Percentiles rank a stretch among this genome's conserved stretches.
phyloP scores from a whole-genome alignment of 192 early-diverging fungal species.

The Funneliformis mosseae region DNA sequence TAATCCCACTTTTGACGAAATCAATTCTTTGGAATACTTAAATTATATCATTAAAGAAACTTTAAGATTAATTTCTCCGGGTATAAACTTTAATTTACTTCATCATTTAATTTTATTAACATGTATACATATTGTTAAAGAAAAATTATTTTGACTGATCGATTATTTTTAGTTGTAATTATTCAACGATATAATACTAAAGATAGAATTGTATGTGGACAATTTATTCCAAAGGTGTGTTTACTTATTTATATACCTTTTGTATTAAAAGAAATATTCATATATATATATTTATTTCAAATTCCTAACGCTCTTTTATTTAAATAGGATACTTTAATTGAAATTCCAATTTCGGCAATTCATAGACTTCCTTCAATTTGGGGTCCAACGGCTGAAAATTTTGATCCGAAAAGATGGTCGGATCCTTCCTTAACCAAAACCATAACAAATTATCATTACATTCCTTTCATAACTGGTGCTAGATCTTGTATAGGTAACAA shows the following conservation, averaged over 20 bases:
- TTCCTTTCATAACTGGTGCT: conserved; percentile 55
- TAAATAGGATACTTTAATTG: too few species aligned
- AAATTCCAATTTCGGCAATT: too few species aligned
- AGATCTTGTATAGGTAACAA: conserved; percentile 40
- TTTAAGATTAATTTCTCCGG: conserved; percentile 52
- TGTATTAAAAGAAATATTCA: not conserved
- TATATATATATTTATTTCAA: too few species aligned
- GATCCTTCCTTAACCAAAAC: conserved; percentile 39
- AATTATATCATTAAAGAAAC: conserved; percentile 56
- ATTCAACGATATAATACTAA: conserved; percentile 42
- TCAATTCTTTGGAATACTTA: conserved; percentile 33
- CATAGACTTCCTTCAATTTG: too few species aligned
- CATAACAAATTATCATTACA: conserved; percentile 37
- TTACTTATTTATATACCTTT: not conserved
- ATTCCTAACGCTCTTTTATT: too few species aligned
- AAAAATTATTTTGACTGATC: too few species aligned
- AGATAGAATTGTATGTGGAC: conserved; percentile 44
- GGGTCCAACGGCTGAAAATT: conserved; percentile 35
- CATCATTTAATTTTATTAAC: not conserved
- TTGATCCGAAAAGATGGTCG: conserved; percentile 57
- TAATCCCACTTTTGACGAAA: too few species aligned
- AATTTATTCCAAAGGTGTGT: conserved; percentile 52
- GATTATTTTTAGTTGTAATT: conserved; percentile 40
- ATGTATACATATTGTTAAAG: too few species aligned
- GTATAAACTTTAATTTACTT: not conserved